A percentile compares a stretch with the other conserved stretches of the same genome.
These are phyloP conservation scores for Trichophyton simii DNA, from an alignment of 2,329 filamentous ascomycete genomes.

Conservation along the genomic window DNA sequence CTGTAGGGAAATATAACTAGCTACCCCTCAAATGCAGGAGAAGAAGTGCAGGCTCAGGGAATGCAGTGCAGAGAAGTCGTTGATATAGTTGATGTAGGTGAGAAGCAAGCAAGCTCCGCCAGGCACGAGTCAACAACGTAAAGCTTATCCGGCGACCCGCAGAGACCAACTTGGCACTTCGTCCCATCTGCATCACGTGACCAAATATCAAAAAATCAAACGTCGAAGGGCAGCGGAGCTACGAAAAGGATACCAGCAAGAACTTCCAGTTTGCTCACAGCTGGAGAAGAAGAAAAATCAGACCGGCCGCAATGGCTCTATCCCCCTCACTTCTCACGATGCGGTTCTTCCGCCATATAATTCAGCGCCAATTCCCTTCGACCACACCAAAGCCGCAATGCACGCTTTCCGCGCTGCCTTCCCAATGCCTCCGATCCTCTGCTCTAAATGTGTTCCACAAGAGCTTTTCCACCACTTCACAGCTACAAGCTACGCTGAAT, in stretches of 20 bases:
- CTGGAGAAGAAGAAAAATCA: background rate
- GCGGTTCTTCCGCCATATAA: constrained; percentile 24
- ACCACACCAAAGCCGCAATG: constrained; percentile 18
- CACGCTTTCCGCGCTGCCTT: constrained; percentile 13
- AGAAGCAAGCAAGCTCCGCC: background rate
- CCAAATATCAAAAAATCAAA: background rate
- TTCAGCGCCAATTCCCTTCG: constrained; percentile 17
- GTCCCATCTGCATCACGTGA: constrained; percentile 16
- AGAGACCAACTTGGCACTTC: constrained; percentile 20
- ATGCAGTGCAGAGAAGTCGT: background rate
- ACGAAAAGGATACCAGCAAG: background rate
- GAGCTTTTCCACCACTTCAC: constrained; percentile 47
- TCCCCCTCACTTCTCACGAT: constrained; percentile 26
- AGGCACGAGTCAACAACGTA: constrained; percentile 21
- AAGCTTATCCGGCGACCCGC: constrained; percentile 23
- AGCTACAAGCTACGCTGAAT: constrained; percentile 53
- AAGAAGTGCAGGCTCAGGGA: background rate
- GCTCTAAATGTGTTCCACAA: constrained; percentile 16
- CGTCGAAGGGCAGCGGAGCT: background rate
- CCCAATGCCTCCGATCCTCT: constrained; percentile 16
- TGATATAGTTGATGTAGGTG: background rate
- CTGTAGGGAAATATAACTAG: background rate
- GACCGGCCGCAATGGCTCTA: constrained; percentile 12
- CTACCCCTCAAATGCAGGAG: background rate
- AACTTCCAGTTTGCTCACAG: background rate